Conservation (phyloP, 805 yeast genomes). For the Myxozyma mucilagina region DNA sequence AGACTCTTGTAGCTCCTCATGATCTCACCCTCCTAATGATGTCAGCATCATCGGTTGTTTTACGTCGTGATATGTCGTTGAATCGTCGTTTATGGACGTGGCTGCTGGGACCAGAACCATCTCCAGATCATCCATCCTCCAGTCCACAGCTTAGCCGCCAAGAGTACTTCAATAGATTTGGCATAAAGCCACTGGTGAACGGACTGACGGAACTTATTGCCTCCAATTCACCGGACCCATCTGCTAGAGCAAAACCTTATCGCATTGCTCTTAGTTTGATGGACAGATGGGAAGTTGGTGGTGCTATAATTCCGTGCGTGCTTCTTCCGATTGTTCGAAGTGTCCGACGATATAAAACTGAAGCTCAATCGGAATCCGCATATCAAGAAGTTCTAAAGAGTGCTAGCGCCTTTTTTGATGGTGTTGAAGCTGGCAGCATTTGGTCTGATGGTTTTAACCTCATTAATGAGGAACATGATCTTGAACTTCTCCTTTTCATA, state of each 20-base stretch:
- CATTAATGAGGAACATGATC: conserved; percentile 39
- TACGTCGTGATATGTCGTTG: conserved; percentile 88
- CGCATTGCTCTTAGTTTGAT: conserved; percentile 69
- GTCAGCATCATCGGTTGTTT: conserved; percentile 65
- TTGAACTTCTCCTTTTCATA: conserved; percentile 59
- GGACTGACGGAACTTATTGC: conserved; percentile 54
- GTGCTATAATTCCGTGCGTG: conserved; percentile 64
- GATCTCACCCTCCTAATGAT: conserved; percentile 63
- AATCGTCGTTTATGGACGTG: conserved; percentile 93
- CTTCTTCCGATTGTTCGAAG: conserved; percentile 64
- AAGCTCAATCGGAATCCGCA: conserved; percentile 34
- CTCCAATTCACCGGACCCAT: conserved; percentile 37
- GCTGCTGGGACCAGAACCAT: conserved; percentile 77
- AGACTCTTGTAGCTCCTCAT: conserved; percentile 47
- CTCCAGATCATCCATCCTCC: conserved; percentile 21
- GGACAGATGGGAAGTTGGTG: conserved; percentile 96
- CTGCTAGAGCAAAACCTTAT: conserved; percentile 53
- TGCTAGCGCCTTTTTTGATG: conserved; percentile 75
- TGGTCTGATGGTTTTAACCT: conserved; percentile 64
- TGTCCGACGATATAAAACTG: conserved; percentile 42
- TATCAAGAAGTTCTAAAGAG: conserved; percentile 54
- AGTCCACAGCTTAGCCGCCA: conserved; percentile 23
- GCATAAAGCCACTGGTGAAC: conserved; percentile 46
- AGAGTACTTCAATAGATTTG: conserved; percentile 41
- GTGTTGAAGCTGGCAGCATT: conserved; percentile 75